These are phyloP conservation scores for Fusarium annulatum DNA, from an alignment of 2,329 filamentous ascomycete genomes.

Conservation along the genomic window DNA sequence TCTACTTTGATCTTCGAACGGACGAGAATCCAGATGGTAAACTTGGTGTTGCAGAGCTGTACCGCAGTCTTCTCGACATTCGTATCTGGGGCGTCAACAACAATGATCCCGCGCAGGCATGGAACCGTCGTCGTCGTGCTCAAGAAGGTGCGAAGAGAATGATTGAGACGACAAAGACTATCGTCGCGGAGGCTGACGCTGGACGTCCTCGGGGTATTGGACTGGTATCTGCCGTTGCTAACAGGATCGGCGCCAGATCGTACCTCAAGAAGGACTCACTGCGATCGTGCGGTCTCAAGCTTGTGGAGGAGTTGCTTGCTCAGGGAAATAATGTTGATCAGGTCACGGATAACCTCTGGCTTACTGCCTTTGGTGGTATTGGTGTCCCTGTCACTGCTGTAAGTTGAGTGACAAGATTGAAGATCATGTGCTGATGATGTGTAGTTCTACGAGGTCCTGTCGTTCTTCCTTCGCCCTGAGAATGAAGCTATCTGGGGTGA, in stretches of 20 bases:
- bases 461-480: constrained; percentile 55
- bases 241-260: constrained; percentile 44
- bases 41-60: constrained; percentile 55
- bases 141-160: constrained; percentile 53
- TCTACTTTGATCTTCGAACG: constrained; percentile 68
- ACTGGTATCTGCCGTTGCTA: constrained; percentile 45
- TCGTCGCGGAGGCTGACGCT: constrained; percentile 52
- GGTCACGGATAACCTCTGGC: constrained; percentile 53
- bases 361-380: constrained; percentile 55
- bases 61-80: constrained; percentile 55
- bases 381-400: constrained; percentile 54
- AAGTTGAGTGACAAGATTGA: constrained; percentile 19
- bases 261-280: constrained; percentile 51
- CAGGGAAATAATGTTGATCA: constrained; percentile 49
- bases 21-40: constrained; percentile 63
- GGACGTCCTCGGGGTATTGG: constrained; percentile 49
- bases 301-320: constrained; percentile 52
- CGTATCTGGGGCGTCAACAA: constrained; percentile 61
- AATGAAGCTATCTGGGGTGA: constrained; percentile 56
- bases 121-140: constrained; percentile 57
- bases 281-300: constrained; percentile 53
- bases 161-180: constrained; percentile 52
- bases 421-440: not conserved
- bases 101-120: constrained; percentile 59
- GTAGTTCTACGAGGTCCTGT: constrained; percentile 58